These are phyloP conservation scores for Spathaspora sp. DNA, from an alignment of 1,139 yeast species.

Conservation along the genomic window DNA sequence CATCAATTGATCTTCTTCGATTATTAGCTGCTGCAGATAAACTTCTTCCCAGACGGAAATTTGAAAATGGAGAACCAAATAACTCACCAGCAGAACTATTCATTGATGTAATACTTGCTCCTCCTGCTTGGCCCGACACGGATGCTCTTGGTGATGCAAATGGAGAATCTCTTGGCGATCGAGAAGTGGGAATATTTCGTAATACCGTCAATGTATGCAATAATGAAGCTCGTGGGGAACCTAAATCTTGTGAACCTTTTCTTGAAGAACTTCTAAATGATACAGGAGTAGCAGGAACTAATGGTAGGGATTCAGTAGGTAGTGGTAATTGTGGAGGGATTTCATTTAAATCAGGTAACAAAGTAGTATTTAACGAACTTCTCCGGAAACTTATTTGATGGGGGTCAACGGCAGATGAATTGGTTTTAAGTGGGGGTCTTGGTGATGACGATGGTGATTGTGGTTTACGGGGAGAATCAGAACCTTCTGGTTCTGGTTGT, in stretches of 20 bases:
- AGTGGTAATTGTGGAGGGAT: slow-evolving; percentile 57
- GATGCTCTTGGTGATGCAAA: slow-evolving; percentile 52
- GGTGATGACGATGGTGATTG: slow-evolving; percentile 7
- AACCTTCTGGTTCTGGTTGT: slow-evolving; percentile 2
- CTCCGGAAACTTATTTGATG: slow-evolving; percentile 22
- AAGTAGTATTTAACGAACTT: slow-evolving; percentile 30
- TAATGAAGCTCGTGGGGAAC: slow-evolving; percentile 45
- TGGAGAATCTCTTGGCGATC: slow-evolving; percentile 44
- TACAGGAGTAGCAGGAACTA: slow-evolving; percentile 37
- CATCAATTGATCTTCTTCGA: slow-evolving; percentile 6
- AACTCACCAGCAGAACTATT: slow-evolving; percentile 15
- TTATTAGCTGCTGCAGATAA: slow-evolving; percentile 1
- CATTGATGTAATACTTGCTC: not conserved
- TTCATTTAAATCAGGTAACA: slow-evolving; percentile 37
- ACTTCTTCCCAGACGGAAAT: slow-evolving; percentile 16
- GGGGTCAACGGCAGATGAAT: slow-evolving; percentile 24
- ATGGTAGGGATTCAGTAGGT: slow-evolving; percentile 54
- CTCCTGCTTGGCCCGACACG: slow-evolving; percentile 28
- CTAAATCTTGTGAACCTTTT: slow-evolving; percentile 35
- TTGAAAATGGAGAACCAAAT: slow-evolving; percentile 21
- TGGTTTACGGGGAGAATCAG: not conserved
- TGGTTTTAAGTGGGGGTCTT: slow-evolving; percentile 13
- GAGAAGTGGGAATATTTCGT: slow-evolving; percentile 38
- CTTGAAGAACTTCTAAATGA: slow-evolving; percentile 38
- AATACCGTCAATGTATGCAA: slow-evolving; percentile 44